A percentile compares a stretch with the other conserved stretches of the same genome.
Evolutionary conservation across 768 basidiomycete species (phyloP).

Genomic region (Cystobasidium onofrii): DNA sequence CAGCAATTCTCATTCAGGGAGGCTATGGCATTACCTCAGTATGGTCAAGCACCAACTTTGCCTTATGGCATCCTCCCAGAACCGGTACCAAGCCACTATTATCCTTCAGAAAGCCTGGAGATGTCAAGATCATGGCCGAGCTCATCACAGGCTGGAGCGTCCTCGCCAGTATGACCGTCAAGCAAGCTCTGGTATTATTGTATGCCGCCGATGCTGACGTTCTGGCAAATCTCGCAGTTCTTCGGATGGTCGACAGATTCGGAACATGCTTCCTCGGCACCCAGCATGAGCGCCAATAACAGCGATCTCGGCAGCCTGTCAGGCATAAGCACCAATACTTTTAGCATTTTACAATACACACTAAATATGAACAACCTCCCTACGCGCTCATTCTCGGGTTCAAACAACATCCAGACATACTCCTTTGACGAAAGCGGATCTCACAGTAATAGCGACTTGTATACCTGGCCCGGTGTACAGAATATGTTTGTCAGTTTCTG

Average conservation of each 20-base stretch:
- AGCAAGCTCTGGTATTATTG: not conserved
- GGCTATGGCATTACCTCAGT: too few relatives aligned
- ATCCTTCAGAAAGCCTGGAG: too few relatives aligned
- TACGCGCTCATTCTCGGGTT: not conserved
- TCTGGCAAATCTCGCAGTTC: not conserved
- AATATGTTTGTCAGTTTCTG: not conserved
- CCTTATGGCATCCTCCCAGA: too few relatives aligned
- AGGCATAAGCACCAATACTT: not conserved
- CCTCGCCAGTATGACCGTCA: too few relatives aligned
- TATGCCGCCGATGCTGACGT: not conserved
- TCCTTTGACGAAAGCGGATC: too few relatives aligned
- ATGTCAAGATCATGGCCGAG: too few relatives aligned
- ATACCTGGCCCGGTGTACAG: not conserved
- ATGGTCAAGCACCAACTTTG: too few relatives aligned
- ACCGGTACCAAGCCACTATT: too few relatives aligned
- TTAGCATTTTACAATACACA: not conserved
- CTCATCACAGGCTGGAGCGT: too few relatives aligned
- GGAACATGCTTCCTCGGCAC: not conserved
- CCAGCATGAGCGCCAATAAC: not conserved
- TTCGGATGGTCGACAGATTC: not conserved
- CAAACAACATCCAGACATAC: not conserved
- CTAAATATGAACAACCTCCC: not conserved
- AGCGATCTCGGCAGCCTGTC: not conserved
- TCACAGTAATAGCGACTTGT: not conserved
- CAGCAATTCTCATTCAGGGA: too few relatives aligned